These are phyloP conservation scores for Microascus cirrosus DNA, from an alignment of 2,329 filamentous ascomycete genomes.

Conservation along the genomic window DNA sequence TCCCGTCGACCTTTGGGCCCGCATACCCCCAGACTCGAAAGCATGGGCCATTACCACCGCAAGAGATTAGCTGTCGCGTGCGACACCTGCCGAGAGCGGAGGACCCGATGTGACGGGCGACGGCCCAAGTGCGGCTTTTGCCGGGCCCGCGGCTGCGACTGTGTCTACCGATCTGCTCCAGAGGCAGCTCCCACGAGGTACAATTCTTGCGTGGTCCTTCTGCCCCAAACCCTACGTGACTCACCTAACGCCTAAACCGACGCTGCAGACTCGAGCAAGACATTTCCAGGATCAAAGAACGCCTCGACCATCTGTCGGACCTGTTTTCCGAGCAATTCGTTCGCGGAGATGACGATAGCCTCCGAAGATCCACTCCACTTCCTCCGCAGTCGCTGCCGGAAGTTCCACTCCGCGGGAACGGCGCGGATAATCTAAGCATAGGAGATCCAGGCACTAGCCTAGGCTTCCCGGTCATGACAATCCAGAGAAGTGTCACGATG, in stretches of 20 bases:
- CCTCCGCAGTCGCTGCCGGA: not conserved
- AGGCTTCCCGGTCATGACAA: not conserved
- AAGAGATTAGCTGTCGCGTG: conserved; percentile 2
- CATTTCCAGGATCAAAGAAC: not conserved
- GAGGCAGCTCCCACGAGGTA: not conserved
- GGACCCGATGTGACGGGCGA: conserved; percentile 6
- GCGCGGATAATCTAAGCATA: not conserved
- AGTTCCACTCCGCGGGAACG: not conserved
- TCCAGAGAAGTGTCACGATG: not conserved
- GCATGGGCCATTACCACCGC: not conserved
- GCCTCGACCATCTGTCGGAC: not conserved
- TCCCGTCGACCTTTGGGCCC: no score
- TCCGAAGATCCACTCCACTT: no score
- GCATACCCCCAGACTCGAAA: no score
- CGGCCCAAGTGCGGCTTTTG: conserved; percentile 4
- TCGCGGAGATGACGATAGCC: not conserved
- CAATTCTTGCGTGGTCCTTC: not conserved
- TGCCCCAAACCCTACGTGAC: not conserved
- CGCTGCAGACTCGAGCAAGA: not conserved
- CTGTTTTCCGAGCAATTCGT: not conserved
- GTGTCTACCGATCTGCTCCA: conserved; percentile 2
- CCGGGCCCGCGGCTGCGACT: not conserved
- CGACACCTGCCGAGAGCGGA: conserved; percentile 4
- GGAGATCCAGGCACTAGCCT: not conserved
- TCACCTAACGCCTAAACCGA: not conserved